These are phyloP conservation scores for Aspergillus coremiiformis DNA, from an alignment of 495 filamentous ascomycete genomes.

Conservation along the genomic window DNA sequence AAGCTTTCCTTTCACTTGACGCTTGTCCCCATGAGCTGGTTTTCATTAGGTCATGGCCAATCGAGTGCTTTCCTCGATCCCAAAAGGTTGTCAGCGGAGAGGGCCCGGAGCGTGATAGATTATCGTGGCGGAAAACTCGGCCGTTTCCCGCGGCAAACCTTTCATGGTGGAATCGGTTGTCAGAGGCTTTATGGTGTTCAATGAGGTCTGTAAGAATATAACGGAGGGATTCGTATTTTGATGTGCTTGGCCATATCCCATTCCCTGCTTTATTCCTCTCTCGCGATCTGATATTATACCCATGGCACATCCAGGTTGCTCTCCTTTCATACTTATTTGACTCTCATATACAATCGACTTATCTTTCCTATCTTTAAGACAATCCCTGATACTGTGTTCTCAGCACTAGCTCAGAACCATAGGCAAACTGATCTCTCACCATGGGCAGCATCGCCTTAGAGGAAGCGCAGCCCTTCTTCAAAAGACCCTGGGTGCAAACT, in stretches of 20 bases:
- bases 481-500: constrained; percentile 62
- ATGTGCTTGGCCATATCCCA: neutral
- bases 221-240: constrained; percentile 8
- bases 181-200: constrained; percentile 16
- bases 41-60: constrained; percentile 20
- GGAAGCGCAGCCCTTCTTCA: constrained; percentile 15
- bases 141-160: constrained; percentile 37
- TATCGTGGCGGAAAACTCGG: constrained; percentile 30
- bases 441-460: constrained; percentile 27
- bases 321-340: neutral
- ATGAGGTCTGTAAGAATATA: constrained; percentile 9
- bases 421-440: neutral
- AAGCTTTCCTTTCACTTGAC: constrained; percentile 10
- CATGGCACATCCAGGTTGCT: neutral
- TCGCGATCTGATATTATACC: constrained; percentile 2
- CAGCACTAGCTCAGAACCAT: neutral
- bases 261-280: neutral
- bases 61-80: constrained; percentile 15
- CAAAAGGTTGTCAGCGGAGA: constrained; percentile 35
- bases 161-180: constrained; percentile 21
- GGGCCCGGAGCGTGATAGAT: constrained; percentile 14
- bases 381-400: neutral
- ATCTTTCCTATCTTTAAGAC: neutral
- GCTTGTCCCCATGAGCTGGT: constrained; percentile 1
- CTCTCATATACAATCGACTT: neutral